Evolutionary conservation across 2,329 filamentous ascomycete genomes (phyloP), one percentile per base, ranked within the genome.

Genomic region (Pyrenochaeta sp.): DNA sequence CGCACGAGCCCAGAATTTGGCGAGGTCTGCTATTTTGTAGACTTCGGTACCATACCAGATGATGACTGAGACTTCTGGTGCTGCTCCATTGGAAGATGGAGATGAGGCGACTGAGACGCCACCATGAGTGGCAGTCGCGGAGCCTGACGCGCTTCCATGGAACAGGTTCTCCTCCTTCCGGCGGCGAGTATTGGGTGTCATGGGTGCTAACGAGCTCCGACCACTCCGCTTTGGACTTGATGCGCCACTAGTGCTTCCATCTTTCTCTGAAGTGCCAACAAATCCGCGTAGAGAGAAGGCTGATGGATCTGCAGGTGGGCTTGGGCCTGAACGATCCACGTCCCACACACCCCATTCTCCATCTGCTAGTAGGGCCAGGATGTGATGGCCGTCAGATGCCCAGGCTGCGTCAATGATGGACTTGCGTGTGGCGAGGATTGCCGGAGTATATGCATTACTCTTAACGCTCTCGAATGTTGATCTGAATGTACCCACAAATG

Each of bases 321-420:
- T 71, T n/a, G 73, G 71, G 7, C 69, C 71, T 27, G 69, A 66
- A 11, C 68, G 66, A 30, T 77, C 75, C 29, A 79, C 59, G 56
- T 81, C 79, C 81, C 81, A 83, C n/a, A 83, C 71, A 11, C 81
- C 81, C 81, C 81, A 83, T 66, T 82, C 78, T 9, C 81, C 81
- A 59, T 82, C 81, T 47, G 77, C 73, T 7, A 82, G 69, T 9
- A 84, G 64, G 4, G 75, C 76, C n/a, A 83, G 59, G 18, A 83
- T 75, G 33, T 76, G 73, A 39, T 71, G 75, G 21, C 81, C 81
- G 33, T 76, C 75, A 14, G 78, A 73, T 3, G 78, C 69, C 81
- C 81, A 84, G 32, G 76, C 72, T 2, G 78, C 79, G 56, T 78
- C 79, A 3, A 83, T 64, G n/a, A 83, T 75, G 17, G 74, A 69